Base-by-base conservation (phyloP, 805 yeast species). In the Metschnikowia noctiluminum region DNA sequence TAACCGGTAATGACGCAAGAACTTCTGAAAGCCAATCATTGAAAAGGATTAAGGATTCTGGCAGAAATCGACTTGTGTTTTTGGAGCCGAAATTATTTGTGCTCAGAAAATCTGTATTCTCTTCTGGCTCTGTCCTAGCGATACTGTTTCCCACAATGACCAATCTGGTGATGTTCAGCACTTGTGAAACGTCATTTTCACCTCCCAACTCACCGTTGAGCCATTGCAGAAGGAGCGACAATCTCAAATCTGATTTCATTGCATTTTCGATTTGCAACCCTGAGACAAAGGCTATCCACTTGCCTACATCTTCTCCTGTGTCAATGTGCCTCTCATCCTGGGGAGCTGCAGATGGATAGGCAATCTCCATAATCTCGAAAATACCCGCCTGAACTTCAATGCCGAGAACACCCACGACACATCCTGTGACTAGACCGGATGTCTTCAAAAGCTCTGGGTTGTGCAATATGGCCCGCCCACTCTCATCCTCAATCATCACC, bases 351-450 rank as follows among this genome's bases (percentile, higher is more conserved):
- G 76, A 75, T 0, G 98, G 96, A 56, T 81, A 86, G 1, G 79
- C 79, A 1, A 91, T 73, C 61, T 91, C 98, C 56, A 88, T 79
- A 6, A 89, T 88, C 50, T 86, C 87, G 64, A 94, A 91, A 2
- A 84, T 74, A 3, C 98, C 98, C 0, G 90, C 83, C 40, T 79
- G 82, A 8, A 86, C 76, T 62, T 91, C 97, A 70, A 88, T 82
- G 0, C 99, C 99, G 10, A 90, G 64, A 0, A 90, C 78, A 0
- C 92, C 98, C 7, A 90, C 81, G 0, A 91, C 85, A n/a, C 83
- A 78, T 4, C 99, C 99, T 0, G 97, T 94, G 0, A 91, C 96
- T 27, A 92, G 71, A 2, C 85, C 77, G 15, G 79, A 72, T 7
- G 65, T 61, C 43, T 72, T 70, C 38, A 87, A 74, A 31, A 84